Base-by-base conservation (phyloP, 805 yeast species). In the Schwanniomyces occidentalis region DNA sequence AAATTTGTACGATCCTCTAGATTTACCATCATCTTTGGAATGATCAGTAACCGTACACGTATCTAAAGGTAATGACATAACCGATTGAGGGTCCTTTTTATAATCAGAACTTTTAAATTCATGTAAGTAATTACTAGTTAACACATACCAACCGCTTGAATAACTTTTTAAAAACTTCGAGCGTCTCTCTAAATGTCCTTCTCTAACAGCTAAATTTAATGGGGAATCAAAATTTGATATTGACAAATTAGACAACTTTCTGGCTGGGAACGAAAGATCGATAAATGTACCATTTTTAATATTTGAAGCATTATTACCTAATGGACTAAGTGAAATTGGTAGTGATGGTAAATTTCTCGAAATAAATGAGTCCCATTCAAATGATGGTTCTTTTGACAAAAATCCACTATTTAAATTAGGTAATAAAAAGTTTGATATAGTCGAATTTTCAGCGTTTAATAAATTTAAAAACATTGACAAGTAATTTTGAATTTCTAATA, bases 91-190 rank as follows among this genome's bases (percentile, higher is more conserved):
- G 56, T 89, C 96, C 52, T 77, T 84, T 51, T 80, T 84, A 37
- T 95, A 74, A 58, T 90, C 96, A 3, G 79, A 61, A 1, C 88
- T 51, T 65, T 89, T 90, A 64, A 91, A 86, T 63, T 91, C 99
- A 57, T 93, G 98, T 37, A 91, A 65, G 51, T 78, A 89, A 37
- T 81, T 80, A 37, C 96, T 85, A 3, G 99, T 89, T 46, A 91
- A 69, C 13, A 91, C 96, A 55, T 88, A 93, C 80, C 85, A 93
- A 3, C 93, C 95, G 43, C 80, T 75, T 4, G 95, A 78, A 61
- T 89, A 93, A n/a, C 91, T 83, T 66, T 90, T 90, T 45, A 93
- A 70, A 57, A 79, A 90, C 69, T 91, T 91, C 5, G 97, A 86
- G 51, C 95, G 75, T 58, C 96, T 76, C 59, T 93, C 98, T 44